Conservation (phyloP, 2,329 filamentous ascomycete genomes). For the Penicillium sp. region DNA sequence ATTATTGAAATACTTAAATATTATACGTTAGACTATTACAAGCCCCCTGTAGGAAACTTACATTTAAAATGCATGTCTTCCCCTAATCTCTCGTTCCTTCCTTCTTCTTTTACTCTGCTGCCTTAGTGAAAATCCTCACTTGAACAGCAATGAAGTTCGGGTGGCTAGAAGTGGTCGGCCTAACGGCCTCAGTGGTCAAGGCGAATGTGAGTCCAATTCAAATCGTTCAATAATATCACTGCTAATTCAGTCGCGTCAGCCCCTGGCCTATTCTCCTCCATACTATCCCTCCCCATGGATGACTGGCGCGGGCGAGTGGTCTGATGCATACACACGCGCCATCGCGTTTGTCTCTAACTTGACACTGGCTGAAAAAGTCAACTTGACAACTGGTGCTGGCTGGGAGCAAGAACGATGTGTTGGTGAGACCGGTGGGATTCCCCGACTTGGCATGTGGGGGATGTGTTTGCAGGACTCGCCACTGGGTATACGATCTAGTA, state of each 20-base stretch:
- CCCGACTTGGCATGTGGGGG: constrained; percentile 58
- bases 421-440: constrained; percentile 60
- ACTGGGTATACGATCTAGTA: constrained; percentile 69
- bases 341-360: constrained; percentile 76
- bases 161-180: constrained; percentile 33
- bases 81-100: neutral
- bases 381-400: constrained; percentile 87
- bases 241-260: constrained; percentile 18
- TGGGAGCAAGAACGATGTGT: constrained; percentile 73
- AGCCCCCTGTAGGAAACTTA: neutral
- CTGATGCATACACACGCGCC: constrained; percentile 71
- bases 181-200: constrained; percentile 33
- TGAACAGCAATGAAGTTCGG: constrained; percentile 34
- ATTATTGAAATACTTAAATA: neutral
- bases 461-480: constrained; percentile 88
- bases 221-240: neutral
- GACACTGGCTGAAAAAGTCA: constrained; percentile 86
- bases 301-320: constrained; percentile 71
- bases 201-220: constrained; percentile 28
- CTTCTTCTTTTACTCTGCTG: neutral
- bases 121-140: neutral
- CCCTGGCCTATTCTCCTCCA: constrained; percentile 55
- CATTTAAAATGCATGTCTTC: neutral
- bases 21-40: neutral
- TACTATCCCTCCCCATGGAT: constrained; percentile 88